Conservation (phyloP, 768 basidiomycete genomes). For the Pulveroboletus ravenelii region DNA sequence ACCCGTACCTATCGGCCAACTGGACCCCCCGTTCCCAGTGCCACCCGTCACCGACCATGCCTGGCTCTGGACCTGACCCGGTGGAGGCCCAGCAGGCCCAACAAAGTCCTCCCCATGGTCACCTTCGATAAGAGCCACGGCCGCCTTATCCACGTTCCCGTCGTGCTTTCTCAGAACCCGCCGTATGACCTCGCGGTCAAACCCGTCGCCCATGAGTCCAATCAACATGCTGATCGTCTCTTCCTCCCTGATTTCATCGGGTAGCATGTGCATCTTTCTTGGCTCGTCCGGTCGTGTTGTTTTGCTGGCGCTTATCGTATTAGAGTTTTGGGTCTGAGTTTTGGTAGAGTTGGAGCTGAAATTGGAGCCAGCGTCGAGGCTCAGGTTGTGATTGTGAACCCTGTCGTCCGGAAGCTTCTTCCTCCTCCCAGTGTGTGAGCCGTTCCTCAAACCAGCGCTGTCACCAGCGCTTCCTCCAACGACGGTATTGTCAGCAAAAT, state of each 20-base stretch:
- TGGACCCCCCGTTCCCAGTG: neutral
- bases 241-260: conserved; percentile 27
- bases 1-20: conserved; percentile 2
- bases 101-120: conserved; percentile 38
- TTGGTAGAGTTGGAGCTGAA: neutral
- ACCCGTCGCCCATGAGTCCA: conserved; percentile 36
- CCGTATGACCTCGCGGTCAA: conserved; percentile 44
- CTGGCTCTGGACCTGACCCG: conserved; percentile 7
- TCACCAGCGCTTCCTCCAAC: neutral
- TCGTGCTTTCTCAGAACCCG: conserved; percentile 57
- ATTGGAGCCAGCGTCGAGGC: too few species aligned
- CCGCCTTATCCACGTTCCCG: conserved; percentile 54
- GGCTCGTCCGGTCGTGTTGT: neutral
- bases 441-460: neutral
- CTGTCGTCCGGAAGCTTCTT: neutral
- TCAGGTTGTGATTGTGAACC: neutral
- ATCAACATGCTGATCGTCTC: conserved; percentile 32
- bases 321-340: neutral
- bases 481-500: neutral
- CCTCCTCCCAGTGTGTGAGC: neutral
- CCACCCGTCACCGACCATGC: conserved; percentile 3
- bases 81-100: neutral
- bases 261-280: conserved; percentile 15
- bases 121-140: conserved; percentile 49
- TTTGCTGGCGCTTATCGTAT: neutral